phyloP scores from a whole-genome alignment of 257 asterid species.

The Leonotis leonurus region DNA sequence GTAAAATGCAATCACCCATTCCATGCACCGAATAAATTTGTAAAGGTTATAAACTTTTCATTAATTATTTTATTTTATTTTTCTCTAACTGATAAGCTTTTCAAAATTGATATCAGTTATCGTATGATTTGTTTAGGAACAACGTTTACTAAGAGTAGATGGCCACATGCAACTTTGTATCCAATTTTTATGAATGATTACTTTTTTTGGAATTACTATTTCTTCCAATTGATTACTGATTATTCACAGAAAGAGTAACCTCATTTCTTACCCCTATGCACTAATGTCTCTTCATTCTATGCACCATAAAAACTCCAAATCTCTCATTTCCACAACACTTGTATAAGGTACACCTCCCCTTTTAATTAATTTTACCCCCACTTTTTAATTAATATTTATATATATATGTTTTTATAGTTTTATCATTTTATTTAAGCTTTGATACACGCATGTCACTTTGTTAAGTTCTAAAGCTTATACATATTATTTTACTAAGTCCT shows the following conservation, averaged over 20 bases:
- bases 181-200: not conserved
- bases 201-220: slow-evolving; percentile 6
- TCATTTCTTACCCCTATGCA: not conserved
- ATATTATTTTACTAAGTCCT: too few species aligned
- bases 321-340: not conserved
- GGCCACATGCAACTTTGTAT: not conserved
- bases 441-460: too few species aligned
- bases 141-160: not conserved
- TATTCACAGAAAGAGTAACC: slow-evolving; percentile 10
- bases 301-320: not conserved
- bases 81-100: too few species aligned
- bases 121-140: not conserved
- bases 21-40: too few species aligned
- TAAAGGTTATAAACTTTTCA: too few species aligned
- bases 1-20: too few species aligned
- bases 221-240: not conserved
- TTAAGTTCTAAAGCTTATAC: too few species aligned
- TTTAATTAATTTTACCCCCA: not conserved
- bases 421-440: too few species aligned
- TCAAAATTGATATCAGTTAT: not conserved
- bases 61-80: too few species aligned
- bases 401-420: not conserved
- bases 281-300: slow-evolving; percentile 16
- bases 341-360: not conserved
- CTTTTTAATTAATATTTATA: not conserved